A percentile compares a stretch with the other conserved stretches of the same genome.
phyloP scores from a whole-genome alignment of 2,329 filamentous ascomycete species.

The Triangularia setosa region DNA sequence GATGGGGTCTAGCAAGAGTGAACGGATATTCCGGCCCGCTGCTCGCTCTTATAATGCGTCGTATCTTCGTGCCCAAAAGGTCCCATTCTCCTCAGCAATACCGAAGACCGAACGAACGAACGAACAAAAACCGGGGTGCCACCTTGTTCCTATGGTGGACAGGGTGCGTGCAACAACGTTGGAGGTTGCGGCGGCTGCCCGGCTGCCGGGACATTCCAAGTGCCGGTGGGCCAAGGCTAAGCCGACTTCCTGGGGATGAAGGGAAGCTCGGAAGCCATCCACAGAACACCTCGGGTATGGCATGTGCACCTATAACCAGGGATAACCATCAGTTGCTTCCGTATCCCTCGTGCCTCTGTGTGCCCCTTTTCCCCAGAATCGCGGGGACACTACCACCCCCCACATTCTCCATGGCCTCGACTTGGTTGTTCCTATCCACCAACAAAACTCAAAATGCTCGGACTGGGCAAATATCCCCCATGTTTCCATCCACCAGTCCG shows the following conservation, averaged over 20 bases:
- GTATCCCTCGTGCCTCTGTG: neutral
- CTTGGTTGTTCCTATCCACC: neutral
- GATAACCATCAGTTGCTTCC: neutral
- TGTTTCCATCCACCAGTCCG: conserved; percentile 2
- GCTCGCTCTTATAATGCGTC: neutral
- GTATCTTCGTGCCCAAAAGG: neutral
- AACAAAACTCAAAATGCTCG: neutral
- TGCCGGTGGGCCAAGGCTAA: neutral
- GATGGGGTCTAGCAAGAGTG: neutral
- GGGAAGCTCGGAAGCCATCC: neutral
- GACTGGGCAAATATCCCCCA: neutral
- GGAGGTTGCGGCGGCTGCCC: neutral
- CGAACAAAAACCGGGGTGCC: neutral
- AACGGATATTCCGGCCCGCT: neutral
- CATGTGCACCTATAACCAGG: neutral
- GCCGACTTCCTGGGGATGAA: neutral
- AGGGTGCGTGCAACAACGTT: neutral
- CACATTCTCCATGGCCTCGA: neutral
- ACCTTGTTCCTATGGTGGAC: neutral
- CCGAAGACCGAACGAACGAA: neutral
- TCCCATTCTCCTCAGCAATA: neutral
- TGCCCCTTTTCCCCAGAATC: conserved; percentile 1
- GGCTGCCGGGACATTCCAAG: neutral
- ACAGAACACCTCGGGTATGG: neutral
- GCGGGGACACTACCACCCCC: neutral